These are phyloP conservation scores for Echinochloa phyllopogon DNA, from an alignment of 176 grass and related monocot genomes.

Conservation along the genomic window DNA sequence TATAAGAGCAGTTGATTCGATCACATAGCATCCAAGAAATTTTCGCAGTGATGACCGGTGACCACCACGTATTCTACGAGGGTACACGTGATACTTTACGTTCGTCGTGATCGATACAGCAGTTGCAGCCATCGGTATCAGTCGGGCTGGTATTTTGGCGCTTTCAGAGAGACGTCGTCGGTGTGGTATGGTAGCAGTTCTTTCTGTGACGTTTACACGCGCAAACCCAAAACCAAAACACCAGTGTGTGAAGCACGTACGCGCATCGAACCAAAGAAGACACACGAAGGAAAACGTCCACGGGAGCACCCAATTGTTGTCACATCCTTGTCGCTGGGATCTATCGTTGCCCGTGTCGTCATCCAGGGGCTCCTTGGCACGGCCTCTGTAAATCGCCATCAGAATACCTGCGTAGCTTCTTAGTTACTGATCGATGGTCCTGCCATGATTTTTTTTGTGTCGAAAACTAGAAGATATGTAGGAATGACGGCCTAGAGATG, in stretches of 20 bases:
- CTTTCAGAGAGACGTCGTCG: constrained; percentile 23
- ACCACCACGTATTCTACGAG: neutral
- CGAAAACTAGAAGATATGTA: neutral
- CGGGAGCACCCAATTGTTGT: constrained; percentile 3
- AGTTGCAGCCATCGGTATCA: neutral
- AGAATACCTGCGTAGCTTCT: neutral
- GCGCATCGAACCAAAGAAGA: constrained; percentile 20
- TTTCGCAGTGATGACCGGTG: neutral
- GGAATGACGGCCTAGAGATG: neutral
- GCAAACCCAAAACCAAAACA: neutral
- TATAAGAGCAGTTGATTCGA: neutral
- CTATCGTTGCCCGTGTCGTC: neutral
- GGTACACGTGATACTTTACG: neutral
- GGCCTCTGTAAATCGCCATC: constrained; percentile 17
- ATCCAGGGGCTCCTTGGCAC: neutral
- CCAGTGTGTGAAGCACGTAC: neutral
- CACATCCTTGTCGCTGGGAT: constrained; percentile 13
- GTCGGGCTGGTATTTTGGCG: neutral
- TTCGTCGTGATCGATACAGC: constrained; percentile 15
- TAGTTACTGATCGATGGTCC: neutral
- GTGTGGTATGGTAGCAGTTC: neutral
- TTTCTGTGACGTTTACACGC: constrained; percentile 4
- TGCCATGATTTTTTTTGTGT: neutral
- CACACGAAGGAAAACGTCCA: constrained; percentile 7
- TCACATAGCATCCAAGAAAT: neutral